A percentile compares a stretch with the other conserved stretches of the same genome.
Evolutionary conservation across 352 stramenopile species (phyloP).

Genomic region (Phytophthora foliorum): DNA sequence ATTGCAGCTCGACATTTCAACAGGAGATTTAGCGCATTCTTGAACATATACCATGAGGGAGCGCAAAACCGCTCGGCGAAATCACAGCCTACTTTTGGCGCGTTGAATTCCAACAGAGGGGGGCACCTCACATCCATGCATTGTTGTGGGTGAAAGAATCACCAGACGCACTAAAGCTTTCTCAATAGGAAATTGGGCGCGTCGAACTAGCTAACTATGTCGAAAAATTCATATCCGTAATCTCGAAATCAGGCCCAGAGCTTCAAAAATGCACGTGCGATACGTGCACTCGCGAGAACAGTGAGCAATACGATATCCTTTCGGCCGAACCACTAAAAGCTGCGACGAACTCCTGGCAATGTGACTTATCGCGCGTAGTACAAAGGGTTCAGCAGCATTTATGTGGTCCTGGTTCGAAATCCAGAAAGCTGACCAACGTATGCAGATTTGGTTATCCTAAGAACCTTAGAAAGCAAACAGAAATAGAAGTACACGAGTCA

Average conservation of each 20-base stretch:
- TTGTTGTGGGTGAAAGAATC: slow-evolving; percentile 28
- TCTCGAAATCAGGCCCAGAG: neutral
- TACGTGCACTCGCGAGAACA: neutral
- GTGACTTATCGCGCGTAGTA: neutral
- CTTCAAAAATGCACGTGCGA: neutral
- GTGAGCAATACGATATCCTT: neutral
- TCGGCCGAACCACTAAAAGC: neutral
- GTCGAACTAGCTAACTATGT: neutral
- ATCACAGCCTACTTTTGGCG: slow-evolving; percentile 33
- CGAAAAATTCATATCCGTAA: neutral
- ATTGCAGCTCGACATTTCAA: slow-evolving; percentile 24
- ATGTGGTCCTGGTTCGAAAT: neutral
- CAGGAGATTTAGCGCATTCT: slow-evolving; percentile 32
- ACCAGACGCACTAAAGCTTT: slow-evolving; percentile 13
- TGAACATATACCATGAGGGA: slow-evolving; percentile 6
- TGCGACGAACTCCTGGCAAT: neutral
- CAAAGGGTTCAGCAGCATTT: neutral
- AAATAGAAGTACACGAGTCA: neutral
- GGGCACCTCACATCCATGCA: slow-evolving; percentile 18
- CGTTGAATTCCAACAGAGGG: slow-evolving; percentile 23
- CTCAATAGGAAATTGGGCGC: slow-evolving; percentile 8
- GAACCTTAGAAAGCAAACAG: neutral
- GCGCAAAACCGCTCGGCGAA: slow-evolving; percentile 12
- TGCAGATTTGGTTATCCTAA: neutral
- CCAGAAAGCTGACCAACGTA: neutral